phyloP scores from a whole-genome alignment of 371 early-diverging fungal genomes.

The Catenaria anguillulae region DNA sequence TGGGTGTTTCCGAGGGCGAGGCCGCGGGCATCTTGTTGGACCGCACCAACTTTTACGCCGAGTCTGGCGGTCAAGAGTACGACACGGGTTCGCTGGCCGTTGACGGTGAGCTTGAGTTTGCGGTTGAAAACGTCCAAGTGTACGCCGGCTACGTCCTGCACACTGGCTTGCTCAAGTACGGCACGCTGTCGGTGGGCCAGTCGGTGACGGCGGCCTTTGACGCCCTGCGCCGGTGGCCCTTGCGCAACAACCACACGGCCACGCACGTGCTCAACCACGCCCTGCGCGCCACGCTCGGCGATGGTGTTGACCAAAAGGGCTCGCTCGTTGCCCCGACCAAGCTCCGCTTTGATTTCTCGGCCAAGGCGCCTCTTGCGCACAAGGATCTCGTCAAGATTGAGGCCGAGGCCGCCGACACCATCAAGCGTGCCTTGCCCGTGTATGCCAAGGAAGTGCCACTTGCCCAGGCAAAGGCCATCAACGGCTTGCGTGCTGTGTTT shows the following conservation, averaged over 20 bases:
- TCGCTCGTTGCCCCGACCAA: slow-evolving; percentile 95
- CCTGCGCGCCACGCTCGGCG: slow-evolving; percentile 63
- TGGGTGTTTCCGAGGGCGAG: no score
- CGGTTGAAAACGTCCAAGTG: slow-evolving; percentile 88
- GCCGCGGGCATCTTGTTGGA: slow-evolving; percentile 84
- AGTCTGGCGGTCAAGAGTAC: slow-evolving; percentile 96
- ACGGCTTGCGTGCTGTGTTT: slow-evolving; percentile 87
- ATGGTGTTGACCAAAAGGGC: slow-evolving; percentile 85
- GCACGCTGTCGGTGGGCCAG: slow-evolving; percentile 50
- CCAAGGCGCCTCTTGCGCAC: slow-evolving; percentile 57
- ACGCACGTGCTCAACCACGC: slow-evolving; percentile 98
- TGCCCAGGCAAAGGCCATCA: slow-evolving; percentile 59
- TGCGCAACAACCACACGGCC: slow-evolving; percentile 94
- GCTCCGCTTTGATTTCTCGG: slow-evolving; percentile 93
- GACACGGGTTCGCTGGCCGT: slow-evolving; percentile 83
- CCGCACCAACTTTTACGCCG: slow-evolving; percentile 97
- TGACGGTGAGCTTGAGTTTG: slow-evolving; percentile 70
- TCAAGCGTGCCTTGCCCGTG: slow-evolving; percentile 57
- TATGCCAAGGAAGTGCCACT: slow-evolving; percentile 78
- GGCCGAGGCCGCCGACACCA: slow-evolving; percentile 59
- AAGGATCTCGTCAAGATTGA: slow-evolving; percentile 74
- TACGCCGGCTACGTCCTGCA: slow-evolving; percentile 95
- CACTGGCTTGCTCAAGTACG: slow-evolving; percentile 84
- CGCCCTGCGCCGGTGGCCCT: slow-evolving; percentile 70
- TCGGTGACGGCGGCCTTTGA: slow-evolving; percentile 70